Evolutionary conservation across 306 rosid species (phyloP).

Genomic region (Potentilla sterilis): DNA sequence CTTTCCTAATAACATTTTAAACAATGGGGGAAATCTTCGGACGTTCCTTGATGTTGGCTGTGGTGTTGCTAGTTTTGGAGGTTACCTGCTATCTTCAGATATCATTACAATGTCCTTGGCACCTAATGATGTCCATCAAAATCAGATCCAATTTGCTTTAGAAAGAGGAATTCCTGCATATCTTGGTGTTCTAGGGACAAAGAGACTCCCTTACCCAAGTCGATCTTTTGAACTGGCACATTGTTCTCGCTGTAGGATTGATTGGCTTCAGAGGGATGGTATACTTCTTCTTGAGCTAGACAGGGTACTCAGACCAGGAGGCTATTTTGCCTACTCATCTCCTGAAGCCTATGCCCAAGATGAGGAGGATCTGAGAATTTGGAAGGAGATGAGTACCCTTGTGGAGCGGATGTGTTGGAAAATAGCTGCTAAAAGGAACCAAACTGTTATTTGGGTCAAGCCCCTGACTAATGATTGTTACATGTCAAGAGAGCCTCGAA

Average conservation of each 20-base stretch:
- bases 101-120: constrained; percentile 92
- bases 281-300: constrained; percentile 92
- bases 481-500: constrained; percentile 68
- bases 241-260: constrained; percentile 98
- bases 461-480: constrained; percentile 89
- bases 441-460: constrained; percentile 96
- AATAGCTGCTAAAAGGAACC: constrained; percentile 79
- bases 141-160: constrained; percentile 97
- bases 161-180: constrained; percentile 99
- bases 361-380: constrained; percentile 91
- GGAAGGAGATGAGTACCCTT: constrained; percentile 92
- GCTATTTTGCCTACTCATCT: constrained; percentile 96
- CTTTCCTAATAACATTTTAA: constrained; percentile 67
- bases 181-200: constrained; percentile 94
- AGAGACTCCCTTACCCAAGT: constrained; percentile 99
- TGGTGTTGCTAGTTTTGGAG: constrained; percentile 99
- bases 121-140: constrained; percentile 98
- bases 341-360: constrained; percentile 99
- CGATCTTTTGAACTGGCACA: constrained; percentile 98
- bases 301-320: constrained; percentile 95
- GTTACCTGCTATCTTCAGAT: constrained; percentile 84
- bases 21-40: constrained; percentile 75
- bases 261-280: constrained; percentile 99
- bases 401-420: constrained; percentile 96
- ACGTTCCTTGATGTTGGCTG: constrained; percentile 99